Evolutionary conservation across 805 yeast genomes (phyloP), one percentile per base, ranked within the genome.

Genomic region (Saccharomyces mikatae): DNA sequence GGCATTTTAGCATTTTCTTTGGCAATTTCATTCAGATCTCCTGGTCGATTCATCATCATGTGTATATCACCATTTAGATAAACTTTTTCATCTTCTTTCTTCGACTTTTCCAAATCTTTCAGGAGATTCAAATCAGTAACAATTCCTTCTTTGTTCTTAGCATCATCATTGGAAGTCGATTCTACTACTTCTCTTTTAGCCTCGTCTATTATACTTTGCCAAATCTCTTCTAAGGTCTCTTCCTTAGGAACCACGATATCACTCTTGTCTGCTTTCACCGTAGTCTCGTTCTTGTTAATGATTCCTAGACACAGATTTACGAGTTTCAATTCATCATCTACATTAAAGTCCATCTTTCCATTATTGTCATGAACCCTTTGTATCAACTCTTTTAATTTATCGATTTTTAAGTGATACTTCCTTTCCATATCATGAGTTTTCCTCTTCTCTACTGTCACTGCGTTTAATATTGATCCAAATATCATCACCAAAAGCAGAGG

Each of bases 391-490:
- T 72, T 65, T 27, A 78, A 62, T 14, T 74, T 70, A 21, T 62
- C 57, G 10, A 73, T 65, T 61, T 76, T 77, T 32, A 76, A 58
- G 2, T 58, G 47, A 57, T 75, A 71, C 13, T 75, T 64, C 44
- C 72, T 64, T 26, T 73, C 75, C 60, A 78, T 58, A 24, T 74
- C 77, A 6, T 73, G 73, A 29, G 67, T 64, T 13, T 69, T 69
- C 41, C 75, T 71, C 52, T 77, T 73, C 30, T 71, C 66, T 41
- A 74, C 72, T 52, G 76, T 75, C 22, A 79, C 73, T 61, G 76
- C 74, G 57, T 77, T 73, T 8, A 80, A 68, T 60, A 78, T 74
- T 0, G 81, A 75, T 1, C 80, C 76, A 46, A 78, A 74, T 11
- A 77, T 59, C 5, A 80, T 70, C 2, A 78, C 65, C 26, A 77